Evolutionary conservation across 2,329 filamentous ascomycete genomes (phyloP).

Genomic region (Penicillium sp.): DNA sequence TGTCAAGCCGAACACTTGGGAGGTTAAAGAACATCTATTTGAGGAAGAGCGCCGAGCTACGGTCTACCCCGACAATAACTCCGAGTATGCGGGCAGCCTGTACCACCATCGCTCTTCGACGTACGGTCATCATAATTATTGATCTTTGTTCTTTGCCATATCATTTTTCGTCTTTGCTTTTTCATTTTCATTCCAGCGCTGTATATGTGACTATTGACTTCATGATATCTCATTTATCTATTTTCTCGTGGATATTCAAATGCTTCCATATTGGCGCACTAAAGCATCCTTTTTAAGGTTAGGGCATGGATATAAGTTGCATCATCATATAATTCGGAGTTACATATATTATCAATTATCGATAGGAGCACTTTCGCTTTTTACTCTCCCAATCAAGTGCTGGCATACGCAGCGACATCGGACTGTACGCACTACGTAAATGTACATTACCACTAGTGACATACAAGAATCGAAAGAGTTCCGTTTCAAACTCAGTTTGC

Average conservation of each 20-base stretch:
- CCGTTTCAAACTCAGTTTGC: background rate
- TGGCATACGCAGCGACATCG: background rate
- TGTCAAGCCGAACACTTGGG: constrained; percentile 94
- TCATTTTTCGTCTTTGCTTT: background rate
- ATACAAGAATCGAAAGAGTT: background rate
- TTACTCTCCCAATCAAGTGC: background rate
- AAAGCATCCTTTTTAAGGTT: background rate
- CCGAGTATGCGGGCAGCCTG: constrained; percentile 46
- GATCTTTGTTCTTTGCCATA: constrained; percentile 5
- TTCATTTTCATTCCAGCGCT: background rate
- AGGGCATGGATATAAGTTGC: background rate
- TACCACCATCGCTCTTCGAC: constrained; percentile 41
- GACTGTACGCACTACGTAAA: background rate
- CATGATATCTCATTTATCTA: constrained; percentile 8
- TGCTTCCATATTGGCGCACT: background rate
- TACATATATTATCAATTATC: background rate
- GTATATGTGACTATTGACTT: constrained; percentile 18
- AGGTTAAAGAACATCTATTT: constrained; percentile 85
- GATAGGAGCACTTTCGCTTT: background rate
- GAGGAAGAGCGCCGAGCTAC: constrained; percentile 76
- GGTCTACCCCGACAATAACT: constrained; percentile 61
- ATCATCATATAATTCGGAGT: background rate
- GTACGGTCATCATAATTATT: constrained; percentile 40
- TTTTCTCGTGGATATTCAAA: constrained; percentile 8
- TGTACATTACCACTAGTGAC: background rate